Evolutionary conservation across 352 stramenopile species (phyloP).

Genomic region (Globisporangium uncinulatum): DNA sequence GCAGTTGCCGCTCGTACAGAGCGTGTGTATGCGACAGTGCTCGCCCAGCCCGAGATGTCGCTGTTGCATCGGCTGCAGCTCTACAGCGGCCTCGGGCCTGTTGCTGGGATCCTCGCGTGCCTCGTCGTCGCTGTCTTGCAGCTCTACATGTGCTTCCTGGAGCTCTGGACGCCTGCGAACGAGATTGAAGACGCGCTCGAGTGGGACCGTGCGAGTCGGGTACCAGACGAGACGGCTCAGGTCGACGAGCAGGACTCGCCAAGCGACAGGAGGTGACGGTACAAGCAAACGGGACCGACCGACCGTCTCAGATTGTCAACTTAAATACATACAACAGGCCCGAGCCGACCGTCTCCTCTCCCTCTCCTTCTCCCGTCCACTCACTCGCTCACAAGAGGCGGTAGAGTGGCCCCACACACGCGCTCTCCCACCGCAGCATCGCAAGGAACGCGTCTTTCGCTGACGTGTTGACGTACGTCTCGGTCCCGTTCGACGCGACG

Average conservation of each 20-base stretch:
- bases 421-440: constrained; percentile 21
- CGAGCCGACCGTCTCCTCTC: not conserved
- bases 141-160: constrained; percentile 50
- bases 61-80: constrained; percentile 56
- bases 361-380: too few relatives aligned
- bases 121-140: constrained; percentile 58
- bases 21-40: constrained; percentile 68
- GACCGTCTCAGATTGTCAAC: not conserved
- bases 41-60: constrained; percentile 32
- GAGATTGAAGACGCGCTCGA: constrained; percentile 63
- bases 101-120: constrained; percentile 56
- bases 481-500: constrained; percentile 18
- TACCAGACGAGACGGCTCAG: not conserved
- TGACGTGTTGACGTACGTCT: constrained; percentile 16
- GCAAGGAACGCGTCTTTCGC: constrained; percentile 18
- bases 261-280: not conserved
- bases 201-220: constrained; percentile 15
- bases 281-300: not conserved
- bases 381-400: not conserved
- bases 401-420: constrained; percentile 4
- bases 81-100: constrained; percentile 64
- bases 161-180: constrained; percentile 44
- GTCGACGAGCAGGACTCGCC: not conserved
- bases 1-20: constrained; percentile 77
- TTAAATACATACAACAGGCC: not conserved